phyloP scores from a whole-genome alignment of 2,329 filamentous ascomycete species.

The Tolypocladium capitatum region DNA sequence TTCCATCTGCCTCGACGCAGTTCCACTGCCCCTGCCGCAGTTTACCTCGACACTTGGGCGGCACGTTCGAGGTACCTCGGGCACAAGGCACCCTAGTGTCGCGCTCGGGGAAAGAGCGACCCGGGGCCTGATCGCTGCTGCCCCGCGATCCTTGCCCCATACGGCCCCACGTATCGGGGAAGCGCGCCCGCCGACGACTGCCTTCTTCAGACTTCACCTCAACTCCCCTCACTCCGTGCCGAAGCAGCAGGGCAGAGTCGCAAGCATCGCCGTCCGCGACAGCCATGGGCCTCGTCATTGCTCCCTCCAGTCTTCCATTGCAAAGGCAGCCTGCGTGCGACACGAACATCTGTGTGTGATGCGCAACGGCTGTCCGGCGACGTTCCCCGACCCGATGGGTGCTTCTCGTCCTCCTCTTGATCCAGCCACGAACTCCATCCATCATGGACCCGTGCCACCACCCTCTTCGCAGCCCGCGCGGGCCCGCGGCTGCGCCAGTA shows the following conservation, averaged over 20 bases:
- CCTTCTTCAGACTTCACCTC: neutral
- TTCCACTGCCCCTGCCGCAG: neutral
- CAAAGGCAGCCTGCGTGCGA: neutral
- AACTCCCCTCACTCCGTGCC: neutral
- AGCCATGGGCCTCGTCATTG: neutral
- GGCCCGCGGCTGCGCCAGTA: neutral
- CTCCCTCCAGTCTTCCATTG: neutral
- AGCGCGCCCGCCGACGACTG: neutral
- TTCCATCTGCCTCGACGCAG: neutral
- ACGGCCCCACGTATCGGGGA: neutral
- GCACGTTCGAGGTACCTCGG: neutral
- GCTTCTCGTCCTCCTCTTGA: neutral
- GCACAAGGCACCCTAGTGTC: neutral
- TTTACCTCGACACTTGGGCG: neutral
- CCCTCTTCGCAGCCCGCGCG: neutral
- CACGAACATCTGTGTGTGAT: neutral
- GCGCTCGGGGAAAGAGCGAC: too few species aligned
- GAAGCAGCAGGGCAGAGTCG: neutral
- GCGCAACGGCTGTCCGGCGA: slow-evolving; percentile 1
- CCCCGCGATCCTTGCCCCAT: neutral
- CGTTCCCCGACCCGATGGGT: slow-evolving; percentile 3
- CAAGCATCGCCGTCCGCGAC: neutral
- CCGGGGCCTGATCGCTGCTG: neutral
- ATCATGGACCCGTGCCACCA: slow-evolving; percentile 1
- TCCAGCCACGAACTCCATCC: slow-evolving; percentile 4